Base-by-base conservation (phyloP, 2,329 filamentous ascomycete genomes). In the Cercospora sp. region DNA sequence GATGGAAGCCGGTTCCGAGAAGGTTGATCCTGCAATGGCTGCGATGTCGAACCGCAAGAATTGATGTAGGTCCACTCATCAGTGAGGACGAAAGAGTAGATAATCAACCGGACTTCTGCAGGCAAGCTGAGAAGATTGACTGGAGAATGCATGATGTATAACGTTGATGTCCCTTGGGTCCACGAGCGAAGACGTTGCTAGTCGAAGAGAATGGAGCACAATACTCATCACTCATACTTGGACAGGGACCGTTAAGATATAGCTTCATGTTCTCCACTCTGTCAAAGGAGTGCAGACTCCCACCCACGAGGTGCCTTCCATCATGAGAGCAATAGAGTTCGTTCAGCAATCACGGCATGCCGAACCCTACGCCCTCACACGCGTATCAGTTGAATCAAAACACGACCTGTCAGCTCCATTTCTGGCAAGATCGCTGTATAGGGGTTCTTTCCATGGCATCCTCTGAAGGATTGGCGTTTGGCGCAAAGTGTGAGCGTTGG, bases 41-140 rank as follows among this genome's bases (percentile, higher is more conserved):
- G 18, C 1, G 61, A 60, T 42, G 55, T 55, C 18, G 42, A 18
- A 20, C 42, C 23, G 53, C 60, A 66, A 8, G 65, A 53, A 28
- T 64, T 63, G 62, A 72, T 68, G 59, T 70, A 64, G 18, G 60
- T 20, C 57, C 60, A 64, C 13, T 68, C 69, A 9, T 70, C 64
- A 13, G 30, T 28, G 60, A 70, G 68, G 40, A 73, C 66, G 53
- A 64, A 67, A 7, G 68, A 61, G 55, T 66, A 71, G 53, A 73
- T 69, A 30, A 55, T 55, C 8, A 70, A 58, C 8, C 71, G 62
- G 26, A 71, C 45, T 36, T 73, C 71, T 16, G 63, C 58, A 6
- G 71, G 71, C 2, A 73, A 55, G 45, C 59, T 60, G 23, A 71
- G 65, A 12, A 73, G 66, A 20, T 53, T 31, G 53, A 53, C 36